These are phyloP conservation scores for Fusarium xylarioides DNA, from an alignment of 2,329 filamentous ascomycete genomes.

Conservation along the genomic window DNA sequence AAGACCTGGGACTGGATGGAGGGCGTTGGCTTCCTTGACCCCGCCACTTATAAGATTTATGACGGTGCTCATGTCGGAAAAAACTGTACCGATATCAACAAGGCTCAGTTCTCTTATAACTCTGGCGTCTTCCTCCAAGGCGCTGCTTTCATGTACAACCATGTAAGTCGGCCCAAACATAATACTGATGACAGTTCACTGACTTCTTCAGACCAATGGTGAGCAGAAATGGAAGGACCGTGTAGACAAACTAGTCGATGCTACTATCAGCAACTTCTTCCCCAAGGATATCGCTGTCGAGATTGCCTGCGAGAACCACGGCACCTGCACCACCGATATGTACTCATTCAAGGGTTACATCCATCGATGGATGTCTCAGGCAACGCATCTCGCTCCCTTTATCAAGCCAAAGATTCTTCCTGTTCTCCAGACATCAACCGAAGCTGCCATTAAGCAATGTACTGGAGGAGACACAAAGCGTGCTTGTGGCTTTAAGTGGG, in stretches of 20 bases:
- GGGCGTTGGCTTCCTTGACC: conserved; percentile 66
- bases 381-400: conserved; percentile 64
- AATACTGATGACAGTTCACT: background rate
- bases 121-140: conserved; percentile 67
- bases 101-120: conserved; percentile 69
- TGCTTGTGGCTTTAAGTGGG: conserved; percentile 66
- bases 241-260: conserved; percentile 52
- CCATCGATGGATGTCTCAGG: conserved; percentile 64
- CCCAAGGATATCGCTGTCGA: conserved; percentile 67
- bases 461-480: conserved; percentile 58
- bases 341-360: conserved; percentile 70
- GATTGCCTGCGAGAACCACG: conserved; percentile 64
- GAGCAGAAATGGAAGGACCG: conserved; percentile 61
- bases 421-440: conserved; percentile 61
- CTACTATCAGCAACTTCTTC: conserved; percentile 60
- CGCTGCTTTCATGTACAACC: conserved; percentile 72
- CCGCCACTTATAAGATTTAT: conserved; percentile 65
- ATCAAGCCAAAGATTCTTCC: conserved; percentile 60
- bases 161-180: conserved; percentile 45
- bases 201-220: conserved; percentile 54
- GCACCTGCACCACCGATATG: conserved; percentile 70
- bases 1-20: conserved; percentile 71
- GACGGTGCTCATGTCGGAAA: conserved; percentile 63
- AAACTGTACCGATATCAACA: conserved; percentile 65
- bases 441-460: conserved; percentile 65